Evolutionary conservation across 2,329 filamentous ascomycete genomes (phyloP).

Genomic region (Nemania sp.): DNA sequence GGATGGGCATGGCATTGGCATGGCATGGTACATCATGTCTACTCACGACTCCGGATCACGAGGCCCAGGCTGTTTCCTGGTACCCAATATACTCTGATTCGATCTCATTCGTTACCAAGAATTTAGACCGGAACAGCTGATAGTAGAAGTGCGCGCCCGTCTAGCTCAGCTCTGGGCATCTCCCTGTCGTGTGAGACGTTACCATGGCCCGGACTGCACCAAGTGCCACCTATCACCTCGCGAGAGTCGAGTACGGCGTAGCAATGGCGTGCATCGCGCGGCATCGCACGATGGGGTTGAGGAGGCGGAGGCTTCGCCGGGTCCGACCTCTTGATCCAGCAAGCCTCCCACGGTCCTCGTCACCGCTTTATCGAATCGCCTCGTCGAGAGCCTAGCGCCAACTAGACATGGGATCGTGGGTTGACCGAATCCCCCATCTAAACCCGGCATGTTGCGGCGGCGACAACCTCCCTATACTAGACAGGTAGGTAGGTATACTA

Average conservation of each 20-base stretch:
- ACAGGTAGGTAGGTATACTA: not conserved
- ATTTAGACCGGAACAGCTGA: conserved; percentile 13
- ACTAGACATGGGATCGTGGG: conserved; percentile 2
- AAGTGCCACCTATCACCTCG: not conserved
- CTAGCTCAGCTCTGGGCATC: conserved; percentile 17
- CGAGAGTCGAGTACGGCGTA: not conserved
- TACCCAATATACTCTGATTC: not conserved
- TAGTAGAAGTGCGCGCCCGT: not conserved
- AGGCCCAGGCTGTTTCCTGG: conserved; percentile 3
- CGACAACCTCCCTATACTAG: no score
- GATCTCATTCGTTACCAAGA: conserved; percentile 16
- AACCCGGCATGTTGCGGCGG: no score
- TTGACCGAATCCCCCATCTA: conserved; percentile 2
- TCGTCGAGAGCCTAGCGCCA: conserved; percentile 1
- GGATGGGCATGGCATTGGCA: not conserved
- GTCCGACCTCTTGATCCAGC: not conserved
- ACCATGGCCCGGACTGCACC: conserved; percentile 13
- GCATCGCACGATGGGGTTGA: not conserved
- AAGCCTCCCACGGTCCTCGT: not conserved
- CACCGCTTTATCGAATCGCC: not conserved
- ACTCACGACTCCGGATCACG: not conserved
- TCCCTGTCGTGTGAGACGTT: conserved; percentile 25
- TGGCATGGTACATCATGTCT: not conserved
- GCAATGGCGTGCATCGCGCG: not conserved
- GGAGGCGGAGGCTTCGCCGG: not conserved